These are phyloP conservation scores for Mortierella claussenii DNA, from an alignment of 192 early-diverging fungal species.

Conservation along the genomic window DNA sequence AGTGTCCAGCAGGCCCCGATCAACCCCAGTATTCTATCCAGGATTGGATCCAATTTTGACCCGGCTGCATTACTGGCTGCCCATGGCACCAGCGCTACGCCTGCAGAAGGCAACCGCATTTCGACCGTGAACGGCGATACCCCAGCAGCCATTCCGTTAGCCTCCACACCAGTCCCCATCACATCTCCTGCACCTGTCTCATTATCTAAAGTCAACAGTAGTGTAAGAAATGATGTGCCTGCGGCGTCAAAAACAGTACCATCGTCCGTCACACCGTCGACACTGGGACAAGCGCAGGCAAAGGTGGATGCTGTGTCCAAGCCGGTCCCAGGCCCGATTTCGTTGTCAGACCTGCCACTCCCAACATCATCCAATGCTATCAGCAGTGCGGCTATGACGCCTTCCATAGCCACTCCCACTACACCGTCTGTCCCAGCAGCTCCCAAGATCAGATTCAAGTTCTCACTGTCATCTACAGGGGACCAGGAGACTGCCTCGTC, in stretches of 20 bases:
- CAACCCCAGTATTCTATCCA: constrained; percentile 37
- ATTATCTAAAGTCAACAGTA: neutral
- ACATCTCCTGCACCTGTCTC: neutral
- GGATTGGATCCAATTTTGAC: constrained; percentile 53
- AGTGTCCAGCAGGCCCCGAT: constrained; percentile 6
- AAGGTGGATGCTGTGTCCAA: neutral
- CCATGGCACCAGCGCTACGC: neutral
- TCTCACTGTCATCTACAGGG: constrained; percentile 19
- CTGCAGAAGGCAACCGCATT: neutral
- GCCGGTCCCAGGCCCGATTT: constrained; percentile 30
- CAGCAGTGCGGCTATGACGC: constrained; percentile 3
- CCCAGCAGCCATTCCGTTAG: neutral
- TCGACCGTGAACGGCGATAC: neutral
- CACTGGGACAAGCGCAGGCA: neutral
- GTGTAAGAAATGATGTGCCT: neutral
- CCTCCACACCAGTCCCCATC: constrained; percentile 6
- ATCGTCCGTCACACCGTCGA: neutral
- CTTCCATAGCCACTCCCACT: constrained; percentile 13
- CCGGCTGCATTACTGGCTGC: constrained; percentile 34
- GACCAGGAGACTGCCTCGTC: neutral
- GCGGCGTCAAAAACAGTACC: neutral
- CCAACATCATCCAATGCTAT: constrained; percentile 1
- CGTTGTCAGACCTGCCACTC: constrained; percentile 40
- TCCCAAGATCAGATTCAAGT: constrained; percentile 53
- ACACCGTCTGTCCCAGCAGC: constrained; percentile 27